phyloP scores from a whole-genome alignment of 176 grass and related monocot genomes.

The Cymbopogon citratus region DNA sequence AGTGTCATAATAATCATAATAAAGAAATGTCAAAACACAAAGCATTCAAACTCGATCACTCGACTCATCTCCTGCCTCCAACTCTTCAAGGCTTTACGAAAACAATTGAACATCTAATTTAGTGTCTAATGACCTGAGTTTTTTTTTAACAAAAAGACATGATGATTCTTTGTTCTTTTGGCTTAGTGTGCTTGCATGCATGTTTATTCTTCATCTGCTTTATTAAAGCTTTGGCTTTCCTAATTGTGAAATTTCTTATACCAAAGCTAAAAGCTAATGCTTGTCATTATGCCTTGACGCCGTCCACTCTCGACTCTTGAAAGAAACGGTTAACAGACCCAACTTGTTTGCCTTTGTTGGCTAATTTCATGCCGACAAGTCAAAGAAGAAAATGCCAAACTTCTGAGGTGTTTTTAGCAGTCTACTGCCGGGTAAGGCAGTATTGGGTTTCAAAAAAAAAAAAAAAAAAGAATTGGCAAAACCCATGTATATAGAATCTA shows the following conservation, averaged over 20 bases:
- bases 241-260: conserved; percentile 13
- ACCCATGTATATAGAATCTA: background rate
- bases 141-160: background rate
- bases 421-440: background rate
- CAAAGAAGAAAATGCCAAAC: background rate
- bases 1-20: background rate
- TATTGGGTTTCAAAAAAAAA: background rate
- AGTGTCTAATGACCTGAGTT: background rate
- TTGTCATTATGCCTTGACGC: conserved; percentile 37
- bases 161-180: background rate
- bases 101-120: background rate
- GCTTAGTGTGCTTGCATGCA: background rate
- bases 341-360: background rate
- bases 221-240: background rate
- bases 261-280: conserved; percentile 31
- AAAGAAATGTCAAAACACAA: background rate
- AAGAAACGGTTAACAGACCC: conserved; percentile 24
- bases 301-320: conserved; percentile 21
- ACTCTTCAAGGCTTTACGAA: background rate
- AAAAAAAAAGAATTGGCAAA: background rate
- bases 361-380: background rate
- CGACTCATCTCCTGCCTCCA: background rate
- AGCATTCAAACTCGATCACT: background rate
- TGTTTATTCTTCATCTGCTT: conserved; percentile 3
- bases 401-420: background rate